Conservation (phyloP, 345 rosid genomes). For the Brassica nigra region DNA sequence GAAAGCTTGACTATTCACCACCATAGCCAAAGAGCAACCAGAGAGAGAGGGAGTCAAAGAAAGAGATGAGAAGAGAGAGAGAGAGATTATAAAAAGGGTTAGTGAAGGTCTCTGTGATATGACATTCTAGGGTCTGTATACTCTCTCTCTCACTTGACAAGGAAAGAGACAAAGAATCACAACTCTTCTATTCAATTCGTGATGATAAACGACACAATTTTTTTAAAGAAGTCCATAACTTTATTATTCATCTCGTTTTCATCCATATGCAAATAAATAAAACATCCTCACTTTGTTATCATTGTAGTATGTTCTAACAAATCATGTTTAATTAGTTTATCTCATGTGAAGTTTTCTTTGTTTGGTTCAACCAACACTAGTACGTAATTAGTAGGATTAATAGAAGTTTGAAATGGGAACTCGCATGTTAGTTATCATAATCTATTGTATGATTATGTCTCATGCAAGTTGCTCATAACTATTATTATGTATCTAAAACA, state of each 20-base stretch:
- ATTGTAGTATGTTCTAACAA: background rate
- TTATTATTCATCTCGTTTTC: background rate
- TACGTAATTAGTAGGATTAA: constrained; percentile 5
- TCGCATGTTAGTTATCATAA: constrained; percentile 12
- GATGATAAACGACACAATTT: constrained; percentile 11
- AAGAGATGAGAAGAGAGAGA: constrained; percentile 4
- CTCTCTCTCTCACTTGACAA: constrained; percentile 31
- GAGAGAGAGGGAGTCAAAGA: background rate
- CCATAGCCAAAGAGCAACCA: constrained; percentile 49
- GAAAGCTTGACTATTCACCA: constrained; percentile 40
- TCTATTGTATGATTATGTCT: constrained; percentile 17
- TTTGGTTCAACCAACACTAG: background rate
- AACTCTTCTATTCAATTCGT: constrained; percentile 28
- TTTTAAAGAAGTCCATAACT: constrained; percentile 8
- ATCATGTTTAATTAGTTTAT: background rate
- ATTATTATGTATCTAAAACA: background rate
- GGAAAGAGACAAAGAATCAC: constrained; percentile 33
- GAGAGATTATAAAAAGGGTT: constrained; percentile 32
- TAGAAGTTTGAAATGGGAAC: background rate
- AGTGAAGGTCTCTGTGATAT: constrained; percentile 26
- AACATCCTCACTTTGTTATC: background rate
- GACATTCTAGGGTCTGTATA: constrained; percentile 41
- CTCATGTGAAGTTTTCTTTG: constrained; percentile 10
- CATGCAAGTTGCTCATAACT: background rate
- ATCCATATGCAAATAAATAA: background rate